Evolutionary conservation across 169 alveolate species (phyloP), one percentile per base, ranked within the genome.

Genomic region (Eimeria praecox): DNA sequence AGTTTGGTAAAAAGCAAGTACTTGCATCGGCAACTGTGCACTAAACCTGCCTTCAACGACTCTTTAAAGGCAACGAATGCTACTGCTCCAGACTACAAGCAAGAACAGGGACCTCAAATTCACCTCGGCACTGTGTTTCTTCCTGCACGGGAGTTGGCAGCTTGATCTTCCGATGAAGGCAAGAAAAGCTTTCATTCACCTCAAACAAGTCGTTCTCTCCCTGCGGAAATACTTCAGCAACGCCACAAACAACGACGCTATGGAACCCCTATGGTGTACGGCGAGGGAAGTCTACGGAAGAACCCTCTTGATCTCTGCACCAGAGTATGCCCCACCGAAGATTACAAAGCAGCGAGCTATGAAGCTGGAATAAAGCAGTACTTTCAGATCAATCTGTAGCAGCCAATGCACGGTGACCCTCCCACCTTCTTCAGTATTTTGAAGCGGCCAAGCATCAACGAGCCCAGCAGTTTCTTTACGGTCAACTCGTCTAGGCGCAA

Each of bases 91-190:
- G n/a, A 73, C 22, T 38, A 8, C 1, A 4, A 1, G 27, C 2
- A 30, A 33, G 42, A 66, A 66, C 77, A 62, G 24, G 83, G 2
- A 16, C 20, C 33, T 5, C 38, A 20, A 30, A 46, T 80, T 40
- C 64, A 94, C 96, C 96, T 86, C 96, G 46, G 44, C 90, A 71
- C 8, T 94, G 96, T 18, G 90, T 64, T 87, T 94, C 96, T 56
- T 94, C 96, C 49, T 85, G 95, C 56, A 91, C 92, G 1, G 97
- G 97, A 22, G 97, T 96, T 1, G 97, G 97, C 8, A 97, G 59
- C 96, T 97, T 95, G 92, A 97, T 95, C 94, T 97, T 97, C 73
- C 98, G 95, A 95, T 96, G 96, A 52, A 91, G 97, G 94, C 98
- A 97, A 59, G 97, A 77, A 59, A 86, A 87, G 83, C 71, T 83